phyloP scores from a whole-genome alignment of 2,329 filamentous ascomycete genomes.

The Phialocephala subalpina region DNA sequence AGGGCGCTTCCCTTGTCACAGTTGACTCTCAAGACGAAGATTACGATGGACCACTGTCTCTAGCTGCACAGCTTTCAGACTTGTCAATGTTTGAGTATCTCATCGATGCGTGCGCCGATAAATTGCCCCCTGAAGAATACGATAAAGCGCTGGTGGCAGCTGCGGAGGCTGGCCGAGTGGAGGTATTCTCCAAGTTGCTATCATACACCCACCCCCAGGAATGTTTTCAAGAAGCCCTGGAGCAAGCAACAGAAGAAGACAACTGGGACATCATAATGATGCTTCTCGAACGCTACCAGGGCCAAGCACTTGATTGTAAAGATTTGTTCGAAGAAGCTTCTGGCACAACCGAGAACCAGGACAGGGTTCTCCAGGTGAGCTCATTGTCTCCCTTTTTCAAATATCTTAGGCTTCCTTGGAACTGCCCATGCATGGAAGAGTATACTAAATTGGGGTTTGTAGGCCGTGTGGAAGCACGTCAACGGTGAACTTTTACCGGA shows the following conservation, averaged over 20 bases:
- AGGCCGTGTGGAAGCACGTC: neutral
- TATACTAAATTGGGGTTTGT: too few species aligned
- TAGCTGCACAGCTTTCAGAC: constrained; percentile 5
- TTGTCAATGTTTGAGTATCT: constrained; percentile 8
- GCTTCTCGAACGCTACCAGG: constrained; percentile 2
- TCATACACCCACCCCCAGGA: constrained; percentile 3
- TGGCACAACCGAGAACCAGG: neutral
- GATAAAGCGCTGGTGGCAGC: constrained; percentile 1
- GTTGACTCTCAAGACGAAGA: neutral
- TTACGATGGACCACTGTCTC: neutral
- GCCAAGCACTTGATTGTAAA: neutral
- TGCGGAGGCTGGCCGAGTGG: constrained; percentile 5
- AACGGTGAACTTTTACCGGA: neutral
- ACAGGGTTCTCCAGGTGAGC: neutral
- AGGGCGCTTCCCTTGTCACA: neutral
- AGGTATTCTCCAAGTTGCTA: neutral
- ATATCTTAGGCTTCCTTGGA: too few species aligned
- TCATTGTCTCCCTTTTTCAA: too few species aligned
- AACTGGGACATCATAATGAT: constrained; percentile 10
- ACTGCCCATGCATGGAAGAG: too few species aligned
- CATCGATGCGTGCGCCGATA: constrained; percentile 6
- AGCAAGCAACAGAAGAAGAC: constrained; percentile 8
- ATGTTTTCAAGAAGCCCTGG: constrained; percentile 4
- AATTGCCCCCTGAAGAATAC: constrained; percentile 2
- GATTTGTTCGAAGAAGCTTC: neutral